A percentile compares a stretch with the other conserved stretches of the same genome.
Conservation (phyloP, 148 eudicot species). For the Bassia scoparia region DNA sequence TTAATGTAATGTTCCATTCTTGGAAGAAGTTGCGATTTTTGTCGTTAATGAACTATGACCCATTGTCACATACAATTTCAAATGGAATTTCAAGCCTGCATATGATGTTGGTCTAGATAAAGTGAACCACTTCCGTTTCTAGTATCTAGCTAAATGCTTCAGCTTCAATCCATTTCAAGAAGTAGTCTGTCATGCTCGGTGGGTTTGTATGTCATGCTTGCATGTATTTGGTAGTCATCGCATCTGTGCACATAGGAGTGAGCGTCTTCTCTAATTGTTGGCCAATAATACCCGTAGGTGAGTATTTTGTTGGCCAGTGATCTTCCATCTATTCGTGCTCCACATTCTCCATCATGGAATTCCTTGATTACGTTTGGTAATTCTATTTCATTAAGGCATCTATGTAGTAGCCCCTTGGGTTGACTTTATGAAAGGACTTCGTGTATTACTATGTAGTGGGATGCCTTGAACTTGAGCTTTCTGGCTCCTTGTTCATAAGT, state of each 20-base stretch:
- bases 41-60: neutral
- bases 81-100: neutral
- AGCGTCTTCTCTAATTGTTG: neutral
- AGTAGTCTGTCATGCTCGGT: neutral
- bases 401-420: too few species aligned
- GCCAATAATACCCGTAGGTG: neutral
- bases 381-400: too few species aligned
- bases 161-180: neutral
- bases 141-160: neutral
- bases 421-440: too few species aligned
- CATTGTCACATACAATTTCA: neutral
- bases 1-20: neutral
- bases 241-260: neutral
- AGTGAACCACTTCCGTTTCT: neutral
- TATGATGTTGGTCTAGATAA: neutral
- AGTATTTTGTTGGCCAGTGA: neutral
- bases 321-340: neutral
- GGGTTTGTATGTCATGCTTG: neutral
- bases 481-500: too few species aligned
- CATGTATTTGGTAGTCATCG: neutral
- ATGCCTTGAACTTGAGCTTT: too few species aligned
- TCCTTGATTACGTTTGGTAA: too few species aligned
- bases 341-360: neutral
- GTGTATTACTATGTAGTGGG: too few species aligned
- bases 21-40: neutral